Base-by-base conservation (phyloP, 2,329 filamentous ascomycete genomes). In the Calycina marina region DNA sequence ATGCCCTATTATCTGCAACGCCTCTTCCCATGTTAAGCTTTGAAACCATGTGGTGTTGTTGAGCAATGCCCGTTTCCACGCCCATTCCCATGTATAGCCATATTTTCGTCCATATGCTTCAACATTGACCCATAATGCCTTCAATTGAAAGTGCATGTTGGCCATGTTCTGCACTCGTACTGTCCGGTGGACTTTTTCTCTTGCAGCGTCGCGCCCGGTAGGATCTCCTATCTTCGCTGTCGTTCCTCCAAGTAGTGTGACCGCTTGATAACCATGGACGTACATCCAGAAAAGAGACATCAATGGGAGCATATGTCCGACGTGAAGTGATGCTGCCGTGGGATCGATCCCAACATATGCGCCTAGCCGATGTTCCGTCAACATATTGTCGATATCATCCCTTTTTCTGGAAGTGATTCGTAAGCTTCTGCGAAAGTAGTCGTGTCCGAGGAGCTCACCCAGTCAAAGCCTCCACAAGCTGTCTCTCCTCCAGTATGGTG, bases 41-140 rank as follows among this genome's bases (percentile, higher is more conserved):
- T 78, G 71, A 60, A 86, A 72, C 90, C 90, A 98, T 30, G 65
- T 63, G 41, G 73, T 78, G 55, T 98, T 98, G 58, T 93, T 92
- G 16, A 75, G 54, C 22, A 94, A 48, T 14, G 68, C 69, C 34
- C 74, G 69, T 40, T 63, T 71, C 61, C 80, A 82, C 4, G 70
- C 64, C 63, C 68, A 76, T 27, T 76, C 64, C 75, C 60, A 37
- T 62, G 67, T 39, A 49, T 74, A 79, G 4, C 77, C 76, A 49
- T 78, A 73, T 42, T 71, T 76, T 33, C 57, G 55, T 4, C 70
- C 79, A 41, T 82, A 67, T 0, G 47, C 46, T 28, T 83, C 72
- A 18, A 86, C 79, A 44, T 86, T 84, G 13, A 51, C 43, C 72
- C 85, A 93, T 27, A 96, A 55, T 44, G 65, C 72, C 47, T 73